Base-by-base conservation (phyloP, 148 eudicot species). In the Chenopodium formosanum region DNA sequence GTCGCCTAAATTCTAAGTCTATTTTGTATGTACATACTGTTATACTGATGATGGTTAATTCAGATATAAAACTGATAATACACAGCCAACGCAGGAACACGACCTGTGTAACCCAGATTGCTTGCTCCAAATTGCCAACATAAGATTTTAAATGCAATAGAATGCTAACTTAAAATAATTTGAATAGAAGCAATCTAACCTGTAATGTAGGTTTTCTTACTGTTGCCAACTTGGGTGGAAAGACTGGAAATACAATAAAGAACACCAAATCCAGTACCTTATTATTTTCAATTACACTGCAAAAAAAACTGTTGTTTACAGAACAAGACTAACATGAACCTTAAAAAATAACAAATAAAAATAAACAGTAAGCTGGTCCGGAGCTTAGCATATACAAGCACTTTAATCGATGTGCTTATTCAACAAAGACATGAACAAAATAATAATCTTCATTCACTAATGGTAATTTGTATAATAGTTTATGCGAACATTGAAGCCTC, bases 401-500 rank as follows among this genome's bases (percentile, higher is more conserved):
- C 27, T 16, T 1, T 4, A 12, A 9, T 17, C 10, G 0, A 20
- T 22, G 44, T 9, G 50, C 25, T 20, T 4, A 37, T 80, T 32
- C 74, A 68, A 10, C 52, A 2, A 60, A 72, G 8, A 44, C 60
- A 9, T 0, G 40, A 19, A 3, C 27, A 80, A 63, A 44, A 37
- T 23, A 25, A 72, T 13, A 72, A 60, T 44, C 50, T 47, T 29
- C 72, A 25, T 47, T 27, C 78, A 73, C 48, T 27, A 73, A 46
- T 47, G n/a, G 22, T 19, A 40, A 40, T 40, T 40, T 40, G 44
- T 40, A 37, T 19, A 40, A 20, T 6, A 74, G n/a, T n/a, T 17
- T 13, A 29, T 46, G 20, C 3, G 48, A 68, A 50, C 44, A 31
- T 37, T 12, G 73, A 65, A 65, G 27, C 83, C 83, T 74, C 74